A percentile compares a stretch with the other conserved stretches of the same genome.
phyloP scores from a whole-genome alignment of 768 basidiomycete genomes.

The Lactifluus piperatus region DNA sequence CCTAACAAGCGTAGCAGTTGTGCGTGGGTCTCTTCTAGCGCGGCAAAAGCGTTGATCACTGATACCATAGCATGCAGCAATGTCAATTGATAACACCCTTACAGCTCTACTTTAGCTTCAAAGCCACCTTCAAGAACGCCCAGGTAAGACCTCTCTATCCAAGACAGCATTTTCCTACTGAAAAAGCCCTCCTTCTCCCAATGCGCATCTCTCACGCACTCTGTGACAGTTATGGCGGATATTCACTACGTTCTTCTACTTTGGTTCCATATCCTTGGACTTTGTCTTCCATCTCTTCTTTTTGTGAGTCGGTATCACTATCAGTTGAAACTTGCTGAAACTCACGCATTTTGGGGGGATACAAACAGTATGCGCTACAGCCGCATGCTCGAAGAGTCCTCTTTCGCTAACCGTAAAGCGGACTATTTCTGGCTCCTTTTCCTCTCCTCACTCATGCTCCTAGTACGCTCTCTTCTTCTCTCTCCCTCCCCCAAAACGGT shows the following conservation, averaged over 20 bases:
- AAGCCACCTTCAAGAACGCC: conserved; percentile 69
- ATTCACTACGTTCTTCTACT: conserved; percentile 91
- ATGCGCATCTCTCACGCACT: neutral
- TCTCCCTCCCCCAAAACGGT: neutral
- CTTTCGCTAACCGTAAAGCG: conserved; percentile 82
- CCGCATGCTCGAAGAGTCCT: conserved; percentile 93
- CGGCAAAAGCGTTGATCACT: neutral
- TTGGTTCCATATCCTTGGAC: conserved; percentile 87
- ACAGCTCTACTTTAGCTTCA: conserved; percentile 89
- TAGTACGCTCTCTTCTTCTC: conserved; percentile 42
- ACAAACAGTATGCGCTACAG: conserved; percentile 87
- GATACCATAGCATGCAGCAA: conserved; percentile 48
- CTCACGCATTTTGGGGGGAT: neutral
- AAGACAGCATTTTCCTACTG: conserved; percentile 3
- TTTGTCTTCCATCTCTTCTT: conserved; percentile 98
- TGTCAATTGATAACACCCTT: conserved; percentile 83
- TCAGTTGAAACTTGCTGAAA: neutral
- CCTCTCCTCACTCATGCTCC: conserved; percentile 74
- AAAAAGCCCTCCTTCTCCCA: conserved; percentile 14
- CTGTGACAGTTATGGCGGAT: conserved; percentile 72
- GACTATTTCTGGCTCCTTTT: conserved; percentile 95
- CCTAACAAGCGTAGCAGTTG: conserved; percentile 76
- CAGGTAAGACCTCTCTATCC: conserved; percentile 43
- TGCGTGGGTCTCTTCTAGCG: conserved; percentile 31
- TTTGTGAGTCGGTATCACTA: conserved; percentile 57